Evolutionary conservation across 805 yeast genomes (phyloP).

Genomic region (Metschnikowia proteae): DNA sequence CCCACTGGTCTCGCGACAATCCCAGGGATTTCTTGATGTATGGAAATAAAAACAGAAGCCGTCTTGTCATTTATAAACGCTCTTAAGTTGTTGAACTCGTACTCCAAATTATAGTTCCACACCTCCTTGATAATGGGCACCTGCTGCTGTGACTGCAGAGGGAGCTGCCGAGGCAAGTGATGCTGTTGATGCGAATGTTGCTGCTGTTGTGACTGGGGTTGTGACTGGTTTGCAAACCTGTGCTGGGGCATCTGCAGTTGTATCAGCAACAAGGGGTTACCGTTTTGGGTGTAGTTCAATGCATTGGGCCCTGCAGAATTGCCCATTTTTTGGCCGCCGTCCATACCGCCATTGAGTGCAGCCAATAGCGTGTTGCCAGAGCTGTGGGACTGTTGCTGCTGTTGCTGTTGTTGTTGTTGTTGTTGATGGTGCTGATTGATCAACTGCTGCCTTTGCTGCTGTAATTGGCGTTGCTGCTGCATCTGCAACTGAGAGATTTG

Average conservation of each 20-base stretch:
- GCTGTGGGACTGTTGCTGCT: constrained; percentile 8
- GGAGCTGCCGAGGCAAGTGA: constrained; percentile 12
- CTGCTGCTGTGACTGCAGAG: constrained; percentile 18
- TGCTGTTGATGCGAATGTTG: constrained; percentile 28
- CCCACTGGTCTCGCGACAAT: constrained; percentile 96
- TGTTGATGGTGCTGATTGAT: constrained; percentile 33
- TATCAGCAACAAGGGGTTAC: constrained; percentile 28
- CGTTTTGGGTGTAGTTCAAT: constrained; percentile 14
- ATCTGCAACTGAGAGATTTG: constrained; percentile 31
- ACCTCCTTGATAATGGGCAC: constrained; percentile 65
- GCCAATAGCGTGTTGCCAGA: constrained; percentile 36
- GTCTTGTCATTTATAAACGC: constrained; percentile 51
- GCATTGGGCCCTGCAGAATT: constrained; percentile 3
- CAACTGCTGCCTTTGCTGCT: constrained; percentile 33
- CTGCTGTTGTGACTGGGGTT: constrained; percentile 16
- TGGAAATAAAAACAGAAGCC: constrained; percentile 49
- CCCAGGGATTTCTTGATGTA: constrained; percentile 94
- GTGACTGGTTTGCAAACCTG: constrained; percentile 11
- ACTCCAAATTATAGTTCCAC: constrained; percentile 66
- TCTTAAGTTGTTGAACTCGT: constrained; percentile 61
- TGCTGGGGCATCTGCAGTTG: constrained; percentile 27
- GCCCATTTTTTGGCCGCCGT: constrained; percentile 7
- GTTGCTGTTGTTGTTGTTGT: constrained; percentile 22
- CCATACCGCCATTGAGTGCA: constrained; percentile 29
- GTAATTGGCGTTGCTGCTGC: constrained; percentile 27